phyloP scores from a whole-genome alignment of 148 eudicot species.

The Hydrangea macrophylla region DNA sequence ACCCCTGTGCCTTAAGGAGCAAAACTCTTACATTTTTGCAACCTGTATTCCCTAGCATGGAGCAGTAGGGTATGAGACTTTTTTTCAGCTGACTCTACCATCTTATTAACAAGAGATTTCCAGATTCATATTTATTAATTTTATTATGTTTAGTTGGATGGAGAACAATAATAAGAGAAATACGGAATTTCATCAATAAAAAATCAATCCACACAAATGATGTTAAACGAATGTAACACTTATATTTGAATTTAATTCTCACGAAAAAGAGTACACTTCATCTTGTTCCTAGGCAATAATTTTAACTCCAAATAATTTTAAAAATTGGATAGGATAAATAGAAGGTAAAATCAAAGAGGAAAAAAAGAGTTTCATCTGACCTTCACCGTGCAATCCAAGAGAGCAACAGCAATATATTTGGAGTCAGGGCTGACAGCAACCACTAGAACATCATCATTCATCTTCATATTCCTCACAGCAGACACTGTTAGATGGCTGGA shows the following conservation, averaged over 20 bases:
- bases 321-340: neutral
- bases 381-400: slow-evolving; percentile 86
- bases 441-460: slow-evolving; percentile 83
- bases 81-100: no score
- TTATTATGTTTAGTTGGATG: no score
- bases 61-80: no score
- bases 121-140: no score
- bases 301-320: neutral
- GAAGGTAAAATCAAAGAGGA: slow-evolving; percentile 1
- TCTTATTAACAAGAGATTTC: no score
- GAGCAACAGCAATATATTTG: slow-evolving; percentile 79
- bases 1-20: no score
- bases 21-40: no score
- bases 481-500: slow-evolving; percentile 55
- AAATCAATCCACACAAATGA: slow-evolving; percentile 4
- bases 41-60: no score
- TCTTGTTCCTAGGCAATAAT: neutral
- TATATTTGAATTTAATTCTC: neutral
- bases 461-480: slow-evolving; percentile 55
- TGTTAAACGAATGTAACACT: neutral
- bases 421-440: slow-evolving; percentile 87
- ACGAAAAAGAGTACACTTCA: neutral
- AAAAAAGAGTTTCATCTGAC: slow-evolving; percentile 30
- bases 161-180: no score
- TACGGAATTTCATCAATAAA: no score